Evolutionary conservation across 768 basidiomycete genomes (phyloP).

Genomic region (Boletus coccyginus): DNA sequence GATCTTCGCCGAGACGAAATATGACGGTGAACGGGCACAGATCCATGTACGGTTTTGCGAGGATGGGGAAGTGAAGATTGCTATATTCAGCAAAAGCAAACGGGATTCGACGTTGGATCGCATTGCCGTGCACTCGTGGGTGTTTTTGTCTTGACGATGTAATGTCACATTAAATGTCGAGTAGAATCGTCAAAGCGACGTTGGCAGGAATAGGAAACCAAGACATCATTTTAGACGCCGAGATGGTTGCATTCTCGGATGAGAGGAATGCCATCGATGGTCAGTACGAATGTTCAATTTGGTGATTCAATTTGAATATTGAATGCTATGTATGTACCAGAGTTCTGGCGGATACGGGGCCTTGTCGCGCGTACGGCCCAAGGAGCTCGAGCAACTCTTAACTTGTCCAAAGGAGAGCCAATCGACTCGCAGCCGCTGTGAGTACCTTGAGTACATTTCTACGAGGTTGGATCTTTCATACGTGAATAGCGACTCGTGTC

Average conservation of each 20-base stretch:
- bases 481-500: conserved; percentile 34
- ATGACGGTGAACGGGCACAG: conserved; percentile 93
- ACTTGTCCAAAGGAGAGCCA: conserved; percentile 13
- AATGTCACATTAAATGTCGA: background rate
- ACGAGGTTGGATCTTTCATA: conserved; percentile 6
- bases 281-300: conserved; percentile 30
- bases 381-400: conserved; percentile 44
- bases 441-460: background rate
- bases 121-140: conserved; percentile 53
- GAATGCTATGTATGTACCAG: conserved; percentile 35
- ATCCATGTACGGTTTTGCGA: conserved; percentile 67
- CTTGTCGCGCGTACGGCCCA: conserved; percentile 57
- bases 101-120: conserved; percentile 81
- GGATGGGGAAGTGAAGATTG: conserved; percentile 46
- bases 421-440: conserved; percentile 23
- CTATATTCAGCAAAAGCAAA: conserved; percentile 86
- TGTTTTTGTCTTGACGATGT: background rate
- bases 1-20: conserved; percentile 90
- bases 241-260: conserved; percentile 85
- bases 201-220: conserved; percentile 43
- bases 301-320: background rate
- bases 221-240: conserved; percentile 70
- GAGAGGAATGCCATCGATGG: conserved; percentile 61
- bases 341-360: conserved; percentile 72
- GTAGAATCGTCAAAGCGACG: conserved; percentile 57